phyloP scores from a whole-genome alignment of 306 rosid genomes.

The Lathyrus sativus region DNA sequence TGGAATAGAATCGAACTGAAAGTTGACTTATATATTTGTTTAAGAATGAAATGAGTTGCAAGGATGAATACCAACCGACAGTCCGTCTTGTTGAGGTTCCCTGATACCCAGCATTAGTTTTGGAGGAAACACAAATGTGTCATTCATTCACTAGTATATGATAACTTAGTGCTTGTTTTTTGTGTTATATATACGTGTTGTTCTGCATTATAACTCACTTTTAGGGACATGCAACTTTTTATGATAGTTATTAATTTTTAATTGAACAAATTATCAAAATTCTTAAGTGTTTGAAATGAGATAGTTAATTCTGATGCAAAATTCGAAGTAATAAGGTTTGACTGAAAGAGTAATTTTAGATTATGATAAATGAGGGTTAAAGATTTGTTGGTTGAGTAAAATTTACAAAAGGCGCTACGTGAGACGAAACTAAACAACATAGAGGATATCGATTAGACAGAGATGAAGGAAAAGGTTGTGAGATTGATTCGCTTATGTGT shows the following conservation, averaged over 20 bases:
- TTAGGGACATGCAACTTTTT: not conserved
- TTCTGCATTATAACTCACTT: not conserved
- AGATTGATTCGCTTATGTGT: too few relatives aligned
- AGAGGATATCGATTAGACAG: too few relatives aligned
- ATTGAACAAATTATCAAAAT: not conserved
- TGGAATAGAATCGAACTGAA: not conserved
- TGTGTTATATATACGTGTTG: not conserved
- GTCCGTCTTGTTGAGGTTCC: constrained; percentile 7
- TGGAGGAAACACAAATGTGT: not conserved
- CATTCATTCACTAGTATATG: not conserved
- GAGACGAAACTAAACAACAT: too few relatives aligned
- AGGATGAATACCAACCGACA: constrained; percentile 23
- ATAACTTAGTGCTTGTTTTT: not conserved
- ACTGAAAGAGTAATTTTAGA: too few relatives aligned
- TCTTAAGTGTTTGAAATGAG: not conserved
- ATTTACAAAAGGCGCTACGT: too few relatives aligned
- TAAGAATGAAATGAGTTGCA: not conserved
- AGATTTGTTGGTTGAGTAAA: too few relatives aligned
- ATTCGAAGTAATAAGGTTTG: too few relatives aligned
- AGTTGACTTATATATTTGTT: not conserved
- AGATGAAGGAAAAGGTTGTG: too few relatives aligned
- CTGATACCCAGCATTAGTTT: constrained; percentile 1
- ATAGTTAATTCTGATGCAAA: too few relatives aligned
- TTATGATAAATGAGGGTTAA: too few relatives aligned
- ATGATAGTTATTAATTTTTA: not conserved